A percentile compares a stretch with the other conserved stretches of the same genome.
These are phyloP conservation scores for Gaertneriomyces sp. DNA, from an alignment of 192 early-diverging fungal species.

Conservation along the genomic window DNA sequence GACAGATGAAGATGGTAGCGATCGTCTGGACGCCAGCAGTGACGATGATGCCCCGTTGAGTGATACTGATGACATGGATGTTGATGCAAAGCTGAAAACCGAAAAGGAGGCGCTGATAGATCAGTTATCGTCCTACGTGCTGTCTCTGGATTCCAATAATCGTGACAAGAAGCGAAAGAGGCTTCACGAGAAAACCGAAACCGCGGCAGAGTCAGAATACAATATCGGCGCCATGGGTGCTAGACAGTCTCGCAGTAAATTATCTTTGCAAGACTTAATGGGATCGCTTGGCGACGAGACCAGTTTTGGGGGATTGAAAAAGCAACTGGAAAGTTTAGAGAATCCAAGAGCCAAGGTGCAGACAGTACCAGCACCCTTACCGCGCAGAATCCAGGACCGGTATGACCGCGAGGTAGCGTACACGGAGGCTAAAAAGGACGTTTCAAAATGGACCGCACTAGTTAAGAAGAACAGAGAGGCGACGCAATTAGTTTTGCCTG, in stretches of 20 bases:
- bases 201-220: constrained; percentile 70
- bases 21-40: constrained; percentile 37
- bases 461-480: constrained; percentile 80
- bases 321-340: constrained; percentile 55
- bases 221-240: constrained; percentile 21
- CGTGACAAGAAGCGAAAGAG: constrained; percentile 49
- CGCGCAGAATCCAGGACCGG: constrained; percentile 77
- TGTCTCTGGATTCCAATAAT: constrained; percentile 60
- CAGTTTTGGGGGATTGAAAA: constrained; percentile 64
- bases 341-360: constrained; percentile 46
- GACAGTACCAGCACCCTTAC: constrained; percentile 70
- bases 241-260: constrained; percentile 37
- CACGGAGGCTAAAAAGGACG: constrained; percentile 71
- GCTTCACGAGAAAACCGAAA: constrained; percentile 63
- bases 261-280: constrained; percentile 75
- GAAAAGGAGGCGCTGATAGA: constrained; percentile 28
- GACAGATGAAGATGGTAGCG: constrained; percentile 27
- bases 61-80: constrained; percentile 13
- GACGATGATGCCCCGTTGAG: constrained; percentile 44
- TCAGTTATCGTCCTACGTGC: constrained; percentile 40
- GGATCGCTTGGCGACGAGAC: constrained; percentile 59
- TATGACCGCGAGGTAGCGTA: constrained; percentile 84
- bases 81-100: constrained; percentile 19
- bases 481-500: constrained; percentile 76
- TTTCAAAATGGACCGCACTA: constrained; percentile 79